Conservation (phyloP, 352 stramenopile genomes). For the Globisporangium parvum region DNA sequence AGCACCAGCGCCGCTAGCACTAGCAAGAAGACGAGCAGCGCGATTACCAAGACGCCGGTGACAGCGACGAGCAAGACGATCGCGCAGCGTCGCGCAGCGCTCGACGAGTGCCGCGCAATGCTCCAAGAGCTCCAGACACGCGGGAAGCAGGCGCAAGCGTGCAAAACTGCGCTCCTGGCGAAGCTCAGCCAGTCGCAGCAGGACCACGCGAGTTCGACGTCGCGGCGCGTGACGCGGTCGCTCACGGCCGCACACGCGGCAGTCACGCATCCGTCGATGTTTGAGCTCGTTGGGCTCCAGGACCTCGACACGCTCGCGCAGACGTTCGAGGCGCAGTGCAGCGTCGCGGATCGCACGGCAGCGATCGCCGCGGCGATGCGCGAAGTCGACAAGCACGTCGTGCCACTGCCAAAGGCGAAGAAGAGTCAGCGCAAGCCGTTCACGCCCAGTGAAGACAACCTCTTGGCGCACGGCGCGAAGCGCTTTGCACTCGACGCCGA, state of each 20-base stretch:
- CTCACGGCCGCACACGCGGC: constrained; percentile 73
- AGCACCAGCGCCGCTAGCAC: neutral
- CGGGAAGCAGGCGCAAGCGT: constrained; percentile 50
- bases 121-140: constrained; percentile 59
- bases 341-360: constrained; percentile 41
- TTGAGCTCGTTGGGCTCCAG: constrained; percentile 72
- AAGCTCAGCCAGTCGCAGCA: constrained; percentile 34
- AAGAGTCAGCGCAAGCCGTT: constrained; percentile 48
- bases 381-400: constrained; percentile 67
- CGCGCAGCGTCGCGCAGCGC: too few relatives aligned
- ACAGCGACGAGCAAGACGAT: constrained; percentile 3
- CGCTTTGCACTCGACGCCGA: constrained; percentile 42
- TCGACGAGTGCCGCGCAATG: constrained; percentile 22
- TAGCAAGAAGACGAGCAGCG: constrained; percentile 9
- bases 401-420: constrained; percentile 32
- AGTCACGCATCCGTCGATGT: constrained; percentile 80
- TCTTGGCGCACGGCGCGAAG: constrained; percentile 66
- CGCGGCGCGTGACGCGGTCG: constrained; percentile 67
- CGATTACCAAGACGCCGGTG: constrained; percentile 16
- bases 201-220: constrained; percentile 14
- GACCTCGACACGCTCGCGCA: constrained; percentile 46
- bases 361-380: constrained; percentile 53
- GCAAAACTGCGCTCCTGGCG: constrained; percentile 58
- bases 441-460: constrained; percentile 45
- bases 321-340: constrained; percentile 36